These are phyloP conservation scores for Colletotrichum filicis DNA, from an alignment of 2,329 filamentous ascomycete genomes.

Conservation along the genomic window DNA sequence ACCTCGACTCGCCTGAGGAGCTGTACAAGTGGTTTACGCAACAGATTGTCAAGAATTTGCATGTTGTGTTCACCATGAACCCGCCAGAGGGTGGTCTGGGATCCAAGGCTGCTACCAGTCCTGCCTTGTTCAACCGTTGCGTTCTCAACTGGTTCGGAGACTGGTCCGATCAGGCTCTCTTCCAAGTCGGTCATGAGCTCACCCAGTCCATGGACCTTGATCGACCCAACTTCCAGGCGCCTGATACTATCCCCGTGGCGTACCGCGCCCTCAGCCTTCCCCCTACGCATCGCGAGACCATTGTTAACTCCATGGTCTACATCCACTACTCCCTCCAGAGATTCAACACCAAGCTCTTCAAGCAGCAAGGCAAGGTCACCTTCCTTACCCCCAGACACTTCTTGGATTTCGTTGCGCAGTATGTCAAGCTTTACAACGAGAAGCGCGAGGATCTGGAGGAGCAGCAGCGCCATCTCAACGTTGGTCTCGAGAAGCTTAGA, in stretches of 20 bases:
- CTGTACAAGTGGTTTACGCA: conserved; percentile 99
- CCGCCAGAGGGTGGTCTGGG: conserved; percentile 94
- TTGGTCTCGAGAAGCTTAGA: conserved; percentile 95
- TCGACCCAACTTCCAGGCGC: conserved; percentile 83
- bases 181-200: conserved; percentile 95
- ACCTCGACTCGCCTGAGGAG: conserved; percentile 97
- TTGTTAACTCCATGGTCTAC: conserved; percentile 99
- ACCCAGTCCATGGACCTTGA: conserved; percentile 97
- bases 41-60: conserved; percentile 98
- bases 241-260: conserved; percentile 91
- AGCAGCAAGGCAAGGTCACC: conserved; percentile 91
- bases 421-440: conserved; percentile 96
- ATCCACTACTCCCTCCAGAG: conserved; percentile 94
- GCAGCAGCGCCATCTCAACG: conserved; percentile 97
- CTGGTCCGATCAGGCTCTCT: conserved; percentile 98
- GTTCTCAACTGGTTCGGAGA: conserved; percentile 99
- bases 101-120: conserved; percentile 96
- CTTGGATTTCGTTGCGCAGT: conserved; percentile 97
- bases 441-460: conserved; percentile 99
- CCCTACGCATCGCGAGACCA: conserved; percentile 88
- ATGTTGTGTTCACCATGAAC: conserved; percentile 99
- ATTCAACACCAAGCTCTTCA: conserved; percentile 88
- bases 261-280: conserved; percentile 88
- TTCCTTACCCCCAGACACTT: conserved; percentile 97
- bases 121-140: conserved; percentile 98